Evolutionary conservation across 2,329 filamentous ascomycete species (phyloP), one percentile per base, ranked within the genome.

Genomic region (Xylaria arbuscula): DNA sequence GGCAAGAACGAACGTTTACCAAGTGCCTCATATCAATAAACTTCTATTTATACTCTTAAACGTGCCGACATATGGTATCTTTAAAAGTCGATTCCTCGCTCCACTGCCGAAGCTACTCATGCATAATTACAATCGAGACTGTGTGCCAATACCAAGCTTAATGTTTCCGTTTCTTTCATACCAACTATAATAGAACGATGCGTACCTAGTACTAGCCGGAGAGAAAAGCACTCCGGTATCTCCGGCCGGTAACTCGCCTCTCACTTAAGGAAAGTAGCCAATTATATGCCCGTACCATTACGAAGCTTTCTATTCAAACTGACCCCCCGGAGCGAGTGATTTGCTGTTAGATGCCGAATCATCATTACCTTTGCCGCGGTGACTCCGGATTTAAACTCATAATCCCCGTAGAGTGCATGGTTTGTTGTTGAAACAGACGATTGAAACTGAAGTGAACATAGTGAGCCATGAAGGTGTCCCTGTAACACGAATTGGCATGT

Each of bases 311-410:
- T 8, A n/a, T 47, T 47, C 42, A 22, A 47, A 19, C 17, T 8
- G 19, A 2, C n/a, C 17, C 6, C 19, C 42, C 10, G 17, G 17
- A 47, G 42, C 19, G 7, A 53, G 2, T 47, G 19, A 50, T 2
- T 9, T 28, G 7, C 22, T 51, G 22, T 48, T 11, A n/a, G 42
- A 7, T 47, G 3, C 15, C 3, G 6, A 24, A 28, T 51, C 24
- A 11, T 2, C 22, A 51, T 38, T 19, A 28, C 19, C 10, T 28
- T 40, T 40, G 17, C 8, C 28, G n/a, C 10, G 9, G 17, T 15
- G n/a, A 3, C 22, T 28, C 19, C 62, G 62, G 62, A n/a, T 15
- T 64, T 64, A 64, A 51, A 54, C 45, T 40, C 56, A 57, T 47
- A 36, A 19, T 38, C 60, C 36, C 54, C 54, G 54, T 45, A 13